Percentiles rank a stretch among this genome's conserved stretches.
Conservation (phyloP, 2,329 filamentous ascomycete genomes). For the Colletotrichum plurivorum region DNA sequence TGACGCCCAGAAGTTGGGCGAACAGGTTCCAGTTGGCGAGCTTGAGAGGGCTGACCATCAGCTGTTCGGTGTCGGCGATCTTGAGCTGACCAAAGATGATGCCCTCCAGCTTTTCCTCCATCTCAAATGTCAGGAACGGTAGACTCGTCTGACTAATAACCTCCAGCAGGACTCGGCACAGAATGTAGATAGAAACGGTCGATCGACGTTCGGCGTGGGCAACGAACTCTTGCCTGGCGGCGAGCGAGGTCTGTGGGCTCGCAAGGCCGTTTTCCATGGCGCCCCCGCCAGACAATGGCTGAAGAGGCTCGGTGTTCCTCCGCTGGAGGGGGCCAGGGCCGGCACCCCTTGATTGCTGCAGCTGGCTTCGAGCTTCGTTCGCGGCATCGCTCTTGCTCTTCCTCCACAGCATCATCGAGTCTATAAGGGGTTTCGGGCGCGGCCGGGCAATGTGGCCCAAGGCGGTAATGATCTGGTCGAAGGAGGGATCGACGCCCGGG, state of each 20-base stretch:
- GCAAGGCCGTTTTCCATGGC: constrained; percentile 48
- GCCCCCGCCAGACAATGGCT: constrained; percentile 54
- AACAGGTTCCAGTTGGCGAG: constrained; percentile 98
- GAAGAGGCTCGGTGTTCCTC: constrained; percentile 81
- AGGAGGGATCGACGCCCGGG: constrained; percentile 86
- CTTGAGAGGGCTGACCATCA: constrained; percentile 83
- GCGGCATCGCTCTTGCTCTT: constrained; percentile 95
- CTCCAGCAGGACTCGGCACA: constrained; percentile 93
- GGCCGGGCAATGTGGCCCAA: constrained; percentile 94
- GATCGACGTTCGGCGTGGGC: constrained; percentile 89
- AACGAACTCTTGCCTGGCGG: constrained; percentile 77
- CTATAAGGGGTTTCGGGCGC: constrained; percentile 94
- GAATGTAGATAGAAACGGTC: constrained; percentile 94
- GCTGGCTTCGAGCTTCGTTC: constrained; percentile 73
- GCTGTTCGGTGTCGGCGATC: constrained; percentile 85
- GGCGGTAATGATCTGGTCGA: constrained; percentile 94
- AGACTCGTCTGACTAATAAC: constrained; percentile 93
- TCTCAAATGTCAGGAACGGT: constrained; percentile 85
- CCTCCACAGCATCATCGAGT: constrained; percentile 98
- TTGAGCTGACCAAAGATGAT: constrained; percentile 98
- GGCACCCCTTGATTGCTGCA: constrained; percentile 66
- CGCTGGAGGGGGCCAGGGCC: constrained; percentile 69
- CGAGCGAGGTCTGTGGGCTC: constrained; percentile 53
- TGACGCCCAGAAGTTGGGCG: constrained; percentile 91
- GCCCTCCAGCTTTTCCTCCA: constrained; percentile 93